Conservation (phyloP, 2,329 filamentous ascomycete genomes). For the Clarireedia hainanense region DNA sequence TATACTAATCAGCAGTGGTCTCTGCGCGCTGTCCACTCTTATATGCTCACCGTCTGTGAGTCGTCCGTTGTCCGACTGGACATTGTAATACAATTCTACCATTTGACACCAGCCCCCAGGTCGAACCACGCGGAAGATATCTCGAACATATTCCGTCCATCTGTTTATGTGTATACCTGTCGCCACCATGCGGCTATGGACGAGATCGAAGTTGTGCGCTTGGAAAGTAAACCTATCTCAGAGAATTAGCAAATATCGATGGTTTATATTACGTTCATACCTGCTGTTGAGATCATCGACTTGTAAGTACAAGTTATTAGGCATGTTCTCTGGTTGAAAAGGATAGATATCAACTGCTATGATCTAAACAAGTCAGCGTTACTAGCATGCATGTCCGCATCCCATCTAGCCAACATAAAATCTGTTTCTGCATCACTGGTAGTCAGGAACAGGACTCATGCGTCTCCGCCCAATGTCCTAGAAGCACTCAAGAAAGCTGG, state of each 20-base stretch:
- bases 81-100: slow-evolving; percentile 78
- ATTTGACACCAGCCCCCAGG: slow-evolving; percentile 82
- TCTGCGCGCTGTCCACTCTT: background rate
- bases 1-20: background rate
- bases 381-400: background rate
- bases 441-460: background rate
- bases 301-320: slow-evolving; percentile 52
- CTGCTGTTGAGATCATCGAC: slow-evolving; percentile 64
- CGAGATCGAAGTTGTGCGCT: slow-evolving; percentile 68
- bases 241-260: background rate
- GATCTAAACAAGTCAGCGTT: slow-evolving; percentile 42
- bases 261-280: slow-evolving; percentile 31
- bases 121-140: slow-evolving; percentile 64
- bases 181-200: slow-evolving; percentile 49
- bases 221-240: slow-evolving; percentile 54
- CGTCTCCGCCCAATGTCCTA: background rate
- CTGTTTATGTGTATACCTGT: slow-evolving; percentile 36
- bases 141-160: slow-evolving; percentile 69
- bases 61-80: slow-evolving; percentile 80
- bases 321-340: slow-evolving; percentile 55
- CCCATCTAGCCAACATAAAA: background rate
- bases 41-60: slow-evolving; percentile 49
- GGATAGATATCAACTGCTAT: slow-evolving; percentile 66
- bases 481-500: background rate
- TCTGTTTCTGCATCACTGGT: background rate